Evolutionary conservation across 2,329 filamentous ascomycete genomes (phyloP), one percentile per base, ranked within the genome.

Genomic region (Penicillium sp.): DNA sequence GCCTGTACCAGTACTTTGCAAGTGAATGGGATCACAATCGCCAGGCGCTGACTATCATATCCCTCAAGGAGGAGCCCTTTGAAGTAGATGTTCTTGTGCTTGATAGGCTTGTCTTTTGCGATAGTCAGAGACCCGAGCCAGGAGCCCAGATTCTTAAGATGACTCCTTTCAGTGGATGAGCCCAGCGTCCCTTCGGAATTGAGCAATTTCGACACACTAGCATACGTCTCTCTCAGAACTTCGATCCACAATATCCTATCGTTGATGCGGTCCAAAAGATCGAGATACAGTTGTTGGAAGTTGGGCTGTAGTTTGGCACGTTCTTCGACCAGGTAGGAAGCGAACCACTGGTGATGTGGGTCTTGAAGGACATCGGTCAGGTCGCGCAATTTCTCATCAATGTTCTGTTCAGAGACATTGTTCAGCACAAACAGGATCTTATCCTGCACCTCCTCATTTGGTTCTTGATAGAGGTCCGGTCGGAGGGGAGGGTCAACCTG

Each of bases 241-340:
- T 98, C 93, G 2, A 88, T 84, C 90, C 92, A 97, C 1, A 99
- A 82, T 9, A 85, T 79, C 72, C 87, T 90, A 74, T 95, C 88
- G 68, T 91, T 87, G 69, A 98, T 92, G 38, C 93, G 86, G 60
- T 90, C 90, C 63, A 99, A 86, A 56, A 99, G 86, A 70, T 97
- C 91, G 54, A 98, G 85, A 74, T 99, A 99, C 23, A 99, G 87
- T 63, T 91, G 86, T 70, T 99, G 95, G 73, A 96, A 98, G 76
- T 99, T 99, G 6, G 94, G 93, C 75, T 99, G 94, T 83, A 97
- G 90, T 78, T 97, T 98, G 35, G 94, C 96, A 50, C 96, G 92
- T 75, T 97, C 92, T 73, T 97, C 94, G 3, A 99, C 95, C 9
- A 99, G 84, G 72, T 98, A 96, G 52, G 89, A 89, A 7, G 96